Percentiles rank a stretch among this genome's conserved stretches.
These are phyloP conservation scores for Aspergillus felis DNA, from an alignment of 2,329 filamentous ascomycete genomes.

Conservation along the genomic window DNA sequence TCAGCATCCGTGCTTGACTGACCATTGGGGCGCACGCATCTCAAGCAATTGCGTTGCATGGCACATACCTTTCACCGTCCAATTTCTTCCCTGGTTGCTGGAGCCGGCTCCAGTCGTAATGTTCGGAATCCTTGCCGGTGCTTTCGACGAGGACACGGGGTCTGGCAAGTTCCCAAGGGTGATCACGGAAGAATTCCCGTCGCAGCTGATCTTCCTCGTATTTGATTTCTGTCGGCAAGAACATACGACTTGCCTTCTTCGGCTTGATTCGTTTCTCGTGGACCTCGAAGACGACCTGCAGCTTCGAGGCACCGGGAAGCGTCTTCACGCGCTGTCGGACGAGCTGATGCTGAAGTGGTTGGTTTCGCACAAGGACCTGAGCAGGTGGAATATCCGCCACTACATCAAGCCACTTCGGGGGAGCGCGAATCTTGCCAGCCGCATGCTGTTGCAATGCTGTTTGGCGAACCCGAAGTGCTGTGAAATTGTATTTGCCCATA, in stretches of 20 bases:
- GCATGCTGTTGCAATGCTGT: slow-evolving; percentile 38
- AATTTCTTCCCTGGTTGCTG: slow-evolving; percentile 71
- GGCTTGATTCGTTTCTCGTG: slow-evolving; percentile 42
- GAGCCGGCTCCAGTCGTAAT: slow-evolving; percentile 74
- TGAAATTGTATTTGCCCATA: slow-evolving; percentile 47
- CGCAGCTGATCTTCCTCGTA: slow-evolving; percentile 84
- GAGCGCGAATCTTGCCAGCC: slow-evolving; percentile 30
- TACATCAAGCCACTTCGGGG: slow-evolving; percentile 54
- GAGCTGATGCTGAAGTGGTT: slow-evolving; percentile 45
- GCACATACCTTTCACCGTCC: slow-evolving; percentile 74
- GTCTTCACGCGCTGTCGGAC: slow-evolving; percentile 38
- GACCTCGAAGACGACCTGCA: slow-evolving; percentile 34
- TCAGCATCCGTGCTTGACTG: slow-evolving; percentile 6
- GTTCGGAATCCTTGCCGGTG: slow-evolving; percentile 75
- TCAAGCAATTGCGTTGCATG: background rate
- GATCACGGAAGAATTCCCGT: slow-evolving; percentile 80
- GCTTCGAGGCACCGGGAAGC: slow-evolving; percentile 23
- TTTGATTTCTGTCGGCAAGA: slow-evolving; percentile 70
- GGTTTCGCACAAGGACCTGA: slow-evolving; percentile 57
- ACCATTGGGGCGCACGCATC: background rate
- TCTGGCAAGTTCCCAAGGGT: slow-evolving; percentile 94
- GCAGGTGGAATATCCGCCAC: slow-evolving; percentile 57
- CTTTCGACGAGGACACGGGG: slow-evolving; percentile 80
- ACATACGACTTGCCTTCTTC: slow-evolving; percentile 69
- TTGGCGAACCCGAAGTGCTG: slow-evolving; percentile 44